Base-by-base conservation (phyloP, 176 grass and related monocot genomes). In the Neostapfia colusana region DNA sequence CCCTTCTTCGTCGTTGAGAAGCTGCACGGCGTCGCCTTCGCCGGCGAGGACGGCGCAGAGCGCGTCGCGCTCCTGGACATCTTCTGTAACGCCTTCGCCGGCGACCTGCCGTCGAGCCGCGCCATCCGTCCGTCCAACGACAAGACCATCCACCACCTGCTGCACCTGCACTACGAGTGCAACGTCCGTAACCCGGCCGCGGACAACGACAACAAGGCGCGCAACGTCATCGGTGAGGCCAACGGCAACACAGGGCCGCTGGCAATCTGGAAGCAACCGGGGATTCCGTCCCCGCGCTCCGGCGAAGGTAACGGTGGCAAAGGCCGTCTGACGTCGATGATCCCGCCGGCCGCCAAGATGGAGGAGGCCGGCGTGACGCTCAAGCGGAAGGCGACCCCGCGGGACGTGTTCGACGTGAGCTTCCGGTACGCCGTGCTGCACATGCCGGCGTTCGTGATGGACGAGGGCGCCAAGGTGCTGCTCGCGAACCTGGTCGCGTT, bases 111-210 rank as follows among this genome's bases (percentile, higher is more conserved):
- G 62, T 89, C 78, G 10, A 85, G 72, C 78, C 78, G 61, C 26
- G 1, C 55, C 73, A 81, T 85, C 50, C 72, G 82, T 18, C 78
- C 72, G 10, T 18, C 48, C 2, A 77, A 27, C 72, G 73, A 53
- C 46, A 77, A 61, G 87, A 36, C 73, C 2, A 85, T 89, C 67
- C 67, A 77, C 70, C 87, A 89, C 50, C 72, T 85, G 41, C 72
- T 89, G 72, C 87, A 89, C 67, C 67, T 89, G 42, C 82, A 85
- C 72, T 85, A 85, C 60, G 78, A 89, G 78, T 84, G 86, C 81
- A 87, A 87, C 74, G 79, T 88, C 27, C 82, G 82, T 43, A 84
- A 49, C 78, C 72, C 58, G 17, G 17, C 48, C 28, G 18, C 54
- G 18, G 78, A 78, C 10, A n/a, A 1, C 42, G 55, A 83, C 20